phyloP scores from a whole-genome alignment of 441 rosid genomes.

The Capsella rubella region DNA sequence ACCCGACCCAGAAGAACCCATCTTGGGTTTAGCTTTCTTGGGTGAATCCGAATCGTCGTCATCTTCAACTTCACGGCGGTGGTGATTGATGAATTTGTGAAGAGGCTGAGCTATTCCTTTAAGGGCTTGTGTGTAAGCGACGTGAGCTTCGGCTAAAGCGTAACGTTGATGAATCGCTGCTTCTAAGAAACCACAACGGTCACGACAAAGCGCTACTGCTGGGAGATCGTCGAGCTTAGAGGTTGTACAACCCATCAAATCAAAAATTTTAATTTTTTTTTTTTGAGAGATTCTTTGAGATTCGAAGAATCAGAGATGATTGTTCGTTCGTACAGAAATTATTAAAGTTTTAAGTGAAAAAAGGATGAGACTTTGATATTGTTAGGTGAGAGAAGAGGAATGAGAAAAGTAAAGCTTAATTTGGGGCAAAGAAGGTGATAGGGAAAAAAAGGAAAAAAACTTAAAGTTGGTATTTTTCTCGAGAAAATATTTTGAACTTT shows the following conservation, averaged over 20 bases:
- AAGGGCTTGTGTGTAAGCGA: slow-evolving; percentile 60
- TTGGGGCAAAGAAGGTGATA: slow-evolving; percentile 19
- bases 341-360: not conserved
- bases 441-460: slow-evolving; percentile 5
- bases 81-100: slow-evolving; percentile 53
- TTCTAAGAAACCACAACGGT: slow-evolving; percentile 68
- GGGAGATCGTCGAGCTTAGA: slow-evolving; percentile 94
- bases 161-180: slow-evolving; percentile 73
- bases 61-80: slow-evolving; percentile 32
- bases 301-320: slow-evolving; percentile 29
- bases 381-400: not conserved
- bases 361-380: not conserved
- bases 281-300: not conserved
- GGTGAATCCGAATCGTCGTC: slow-evolving; percentile 19
- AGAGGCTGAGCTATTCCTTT: slow-evolving; percentile 55
- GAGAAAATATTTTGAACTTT: not conserved
- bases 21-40: slow-evolving; percentile 23
- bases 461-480: slow-evolving; percentile 1
- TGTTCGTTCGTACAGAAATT: not conserved
- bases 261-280: not conserved
- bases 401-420: slow-evolving; percentile 42
- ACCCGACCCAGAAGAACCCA: slow-evolving; percentile 57
- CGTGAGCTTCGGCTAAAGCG: slow-evolving; percentile 68
- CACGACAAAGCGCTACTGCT: slow-evolving; percentile 86
- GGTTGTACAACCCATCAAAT: slow-evolving; percentile 73